phyloP scores from a whole-genome alignment of 2,329 filamentous ascomycete genomes.

The Pseudogymnoascus sp. region DNA sequence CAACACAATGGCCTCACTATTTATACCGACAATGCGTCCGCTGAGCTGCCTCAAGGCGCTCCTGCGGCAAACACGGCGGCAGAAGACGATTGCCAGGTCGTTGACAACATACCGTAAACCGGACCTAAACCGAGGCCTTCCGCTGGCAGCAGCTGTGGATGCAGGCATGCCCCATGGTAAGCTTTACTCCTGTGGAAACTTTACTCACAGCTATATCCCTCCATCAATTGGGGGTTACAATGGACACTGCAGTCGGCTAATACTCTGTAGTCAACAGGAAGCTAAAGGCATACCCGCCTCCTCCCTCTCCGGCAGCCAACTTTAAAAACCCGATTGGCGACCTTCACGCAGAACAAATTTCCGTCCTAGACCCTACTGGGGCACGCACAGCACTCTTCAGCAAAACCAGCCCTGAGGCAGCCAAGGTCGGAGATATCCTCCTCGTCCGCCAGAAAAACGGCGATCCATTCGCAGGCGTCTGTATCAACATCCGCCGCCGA shows the following conservation, averaged over 20 bases:
- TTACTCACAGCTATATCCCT: background rate
- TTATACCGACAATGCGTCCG: slow-evolving; percentile 46
- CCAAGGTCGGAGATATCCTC: slow-evolving; percentile 80
- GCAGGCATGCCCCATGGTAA: slow-evolving; percentile 3
- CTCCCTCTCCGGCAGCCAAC: slow-evolving; percentile 44
- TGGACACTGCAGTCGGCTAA: slow-evolving; percentile 5
- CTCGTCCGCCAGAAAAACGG: slow-evolving; percentile 77
- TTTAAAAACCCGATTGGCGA: slow-evolving; percentile 60
- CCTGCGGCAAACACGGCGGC: slow-evolving; percentile 49
- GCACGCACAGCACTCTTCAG: slow-evolving; percentile 76
- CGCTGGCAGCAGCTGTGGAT: slow-evolving; percentile 2
- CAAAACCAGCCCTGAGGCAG: slow-evolving; percentile 66
- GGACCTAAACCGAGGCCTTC: background rate
- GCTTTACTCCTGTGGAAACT: background rate
- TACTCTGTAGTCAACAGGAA: slow-evolving; percentile 31
- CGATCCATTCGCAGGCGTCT: slow-evolving; percentile 85
- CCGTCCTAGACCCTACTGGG: slow-evolving; percentile 73
- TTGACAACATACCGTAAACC: slow-evolving; percentile 37
- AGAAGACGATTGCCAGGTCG: slow-evolving; percentile 36
- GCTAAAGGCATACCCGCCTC: slow-evolving; percentile 43
- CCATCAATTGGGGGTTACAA: background rate
- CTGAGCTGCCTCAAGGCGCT: slow-evolving; percentile 61
- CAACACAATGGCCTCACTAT: slow-evolving; percentile 22
- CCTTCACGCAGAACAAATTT: slow-evolving; percentile 61
- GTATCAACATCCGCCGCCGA: slow-evolving; percentile 77